Evolutionary conservation across 495 filamentous ascomycete genomes (phyloP).

Genomic region (Penicillium samsonianum): DNA sequence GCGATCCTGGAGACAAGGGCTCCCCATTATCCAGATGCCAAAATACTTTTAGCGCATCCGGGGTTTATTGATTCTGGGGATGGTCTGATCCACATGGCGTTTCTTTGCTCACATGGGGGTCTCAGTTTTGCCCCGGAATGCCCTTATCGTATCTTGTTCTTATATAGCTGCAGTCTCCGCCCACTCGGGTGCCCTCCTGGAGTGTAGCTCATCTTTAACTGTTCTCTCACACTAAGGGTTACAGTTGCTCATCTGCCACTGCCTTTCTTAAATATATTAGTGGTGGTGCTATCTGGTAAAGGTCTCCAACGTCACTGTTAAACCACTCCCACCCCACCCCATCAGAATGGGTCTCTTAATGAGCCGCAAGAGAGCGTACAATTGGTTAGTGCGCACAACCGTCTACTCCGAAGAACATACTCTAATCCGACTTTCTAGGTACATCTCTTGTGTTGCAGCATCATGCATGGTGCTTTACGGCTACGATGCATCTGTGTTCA

Average conservation of each 20-base stretch:
- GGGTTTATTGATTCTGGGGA: constrained; percentile 16
- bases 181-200: constrained; percentile 8
- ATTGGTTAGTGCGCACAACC: constrained; percentile 32
- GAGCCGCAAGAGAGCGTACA: constrained; percentile 40
- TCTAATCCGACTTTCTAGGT: constrained; percentile 40
- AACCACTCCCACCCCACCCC: too few relatives aligned
- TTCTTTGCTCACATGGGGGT: constrained; percentile 18
- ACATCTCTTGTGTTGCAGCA: constrained; percentile 61
- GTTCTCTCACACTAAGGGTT: neutral
- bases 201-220: constrained; percentile 7
- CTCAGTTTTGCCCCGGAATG: constrained; percentile 3
- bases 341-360: constrained; percentile 24
- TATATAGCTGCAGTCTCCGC: constrained; percentile 27
- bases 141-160: constrained; percentile 9
- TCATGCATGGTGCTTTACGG: constrained; percentile 69
- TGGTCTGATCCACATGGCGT: constrained; percentile 19
- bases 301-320: neutral
- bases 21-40: constrained; percentile 24
- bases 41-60: constrained; percentile 24
- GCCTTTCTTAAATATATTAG: neutral
- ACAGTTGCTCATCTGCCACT: neutral
- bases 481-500: constrained; percentile 67
- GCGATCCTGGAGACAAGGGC: constrained; percentile 21
- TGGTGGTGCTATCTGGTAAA: neutral
- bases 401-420: neutral